Evolutionary conservation across 1,284 basidiomycete genomes (phyloP).

Genomic region (Erythrobasidium hasegawianum): DNA sequence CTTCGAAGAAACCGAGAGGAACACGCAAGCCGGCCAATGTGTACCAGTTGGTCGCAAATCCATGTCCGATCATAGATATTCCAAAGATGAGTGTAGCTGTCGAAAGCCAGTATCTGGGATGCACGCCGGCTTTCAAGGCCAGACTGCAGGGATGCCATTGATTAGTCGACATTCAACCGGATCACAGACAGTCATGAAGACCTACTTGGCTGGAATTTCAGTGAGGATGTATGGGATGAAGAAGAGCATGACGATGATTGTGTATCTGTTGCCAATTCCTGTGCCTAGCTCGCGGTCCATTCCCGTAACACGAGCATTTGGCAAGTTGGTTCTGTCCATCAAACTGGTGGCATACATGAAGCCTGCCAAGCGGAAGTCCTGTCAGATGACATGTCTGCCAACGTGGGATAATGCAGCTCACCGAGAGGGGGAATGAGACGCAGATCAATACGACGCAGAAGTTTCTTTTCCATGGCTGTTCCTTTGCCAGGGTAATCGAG

Average conservation of each 20-base stretch:
- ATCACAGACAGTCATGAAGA: neutral
- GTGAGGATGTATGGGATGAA: constrained; percentile 48
- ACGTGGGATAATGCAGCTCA: neutral
- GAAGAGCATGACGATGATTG: constrained; percentile 50
- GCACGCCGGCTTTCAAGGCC: neutral
- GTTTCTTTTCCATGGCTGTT: neutral
- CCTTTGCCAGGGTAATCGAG: constrained; percentile 1
- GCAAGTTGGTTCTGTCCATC: constrained; percentile 6
- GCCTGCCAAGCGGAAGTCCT: neutral
- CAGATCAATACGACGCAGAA: neutral
- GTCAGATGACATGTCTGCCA: neutral
- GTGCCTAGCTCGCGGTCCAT: constrained; percentile 46
- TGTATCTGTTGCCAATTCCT: constrained; percentile 49
- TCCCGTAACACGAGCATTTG: constrained; percentile 36
- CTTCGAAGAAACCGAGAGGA: constrained; percentile 47
- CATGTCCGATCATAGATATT: constrained; percentile 49
- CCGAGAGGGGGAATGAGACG: constrained; percentile 1
- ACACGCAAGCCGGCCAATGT: constrained; percentile 50
- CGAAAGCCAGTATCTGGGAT: neutral
- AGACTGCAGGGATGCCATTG: neutral
- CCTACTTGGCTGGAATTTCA: neutral
- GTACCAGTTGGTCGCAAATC: constrained; percentile 47
- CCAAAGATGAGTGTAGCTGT: neutral
- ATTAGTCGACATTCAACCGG: no score
- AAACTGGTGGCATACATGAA: constrained; percentile 4